Conservation (phyloP, 1,139 yeast species). For the Sugiyamaella japonica region DNA sequence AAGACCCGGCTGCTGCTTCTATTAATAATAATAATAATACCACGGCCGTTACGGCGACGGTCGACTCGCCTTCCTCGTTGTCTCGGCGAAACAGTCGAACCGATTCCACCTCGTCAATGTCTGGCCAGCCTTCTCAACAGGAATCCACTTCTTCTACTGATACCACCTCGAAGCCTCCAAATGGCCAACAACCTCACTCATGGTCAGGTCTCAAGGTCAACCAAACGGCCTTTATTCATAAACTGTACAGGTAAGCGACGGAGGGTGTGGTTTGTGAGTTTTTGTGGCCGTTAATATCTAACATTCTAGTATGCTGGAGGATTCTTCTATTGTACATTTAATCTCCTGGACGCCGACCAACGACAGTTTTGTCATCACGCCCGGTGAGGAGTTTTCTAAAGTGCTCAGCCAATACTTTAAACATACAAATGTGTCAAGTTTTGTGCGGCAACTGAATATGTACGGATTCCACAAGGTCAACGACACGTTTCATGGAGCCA, state of each 20-base stretch:
- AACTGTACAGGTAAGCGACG: conserved; percentile 48
- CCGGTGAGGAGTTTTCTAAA: conserved; percentile 47
- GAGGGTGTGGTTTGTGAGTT: not conserved
- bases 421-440: conserved; percentile 91
- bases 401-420: conserved; percentile 90
- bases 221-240: conserved; percentile 61
- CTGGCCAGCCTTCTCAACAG: not conserved
- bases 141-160: not conserved
- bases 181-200: conserved; percentile 14
- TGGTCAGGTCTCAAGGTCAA: conserved; percentile 27
- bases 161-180: not conserved
- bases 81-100: not conserved
- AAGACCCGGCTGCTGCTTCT: not conserved
- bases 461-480: conserved; percentile 95
- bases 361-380: conserved; percentile 47
- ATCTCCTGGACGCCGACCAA: conserved; percentile 78
- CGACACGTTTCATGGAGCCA: conserved; percentile 34
- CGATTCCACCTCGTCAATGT: not conserved
- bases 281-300: not conserved
- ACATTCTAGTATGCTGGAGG: conserved; percentile 52
- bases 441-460: conserved; percentile 95
- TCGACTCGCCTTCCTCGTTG: not conserved
- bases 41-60: no score
- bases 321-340: conserved; percentile 49
- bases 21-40: no score